Conservation (phyloP, 2,329 filamentous ascomycete species). For the Metarhizium sp. region DNA sequence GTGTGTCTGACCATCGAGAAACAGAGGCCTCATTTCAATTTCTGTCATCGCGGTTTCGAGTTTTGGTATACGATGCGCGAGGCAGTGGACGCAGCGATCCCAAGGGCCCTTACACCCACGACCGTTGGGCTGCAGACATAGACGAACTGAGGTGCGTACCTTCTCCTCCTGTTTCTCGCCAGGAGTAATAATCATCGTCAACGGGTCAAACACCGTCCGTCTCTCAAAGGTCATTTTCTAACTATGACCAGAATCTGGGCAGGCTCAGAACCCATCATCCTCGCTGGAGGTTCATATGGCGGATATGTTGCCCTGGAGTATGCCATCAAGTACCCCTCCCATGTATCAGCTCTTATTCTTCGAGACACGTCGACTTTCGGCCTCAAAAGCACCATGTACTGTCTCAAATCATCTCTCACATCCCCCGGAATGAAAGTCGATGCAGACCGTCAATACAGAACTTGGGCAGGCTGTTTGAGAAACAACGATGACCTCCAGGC, state of each 20-base stretch:
- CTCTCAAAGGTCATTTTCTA: neutral
- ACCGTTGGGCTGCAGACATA: constrained; percentile 14
- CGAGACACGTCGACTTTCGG: constrained; percentile 14
- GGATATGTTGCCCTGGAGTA: constrained; percentile 14
- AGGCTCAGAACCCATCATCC: constrained; percentile 11
- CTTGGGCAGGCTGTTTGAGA: constrained; percentile 11
- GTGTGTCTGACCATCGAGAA: constrained; percentile 14
- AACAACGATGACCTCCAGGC: constrained; percentile 11
- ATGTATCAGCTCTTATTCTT: constrained; percentile 13
- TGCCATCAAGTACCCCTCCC: constrained; percentile 11
- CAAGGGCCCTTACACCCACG: constrained; percentile 14
- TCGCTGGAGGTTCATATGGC: constrained; percentile 16
- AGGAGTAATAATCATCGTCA: too few relatives aligned
- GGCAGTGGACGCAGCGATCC: constrained; percentile 15
- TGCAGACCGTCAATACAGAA: constrained; percentile 10
- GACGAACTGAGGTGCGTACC: constrained; percentile 14
- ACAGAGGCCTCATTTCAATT: constrained; percentile 11
- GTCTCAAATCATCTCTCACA: constrained; percentile 8
- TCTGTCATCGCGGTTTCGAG: constrained; percentile 10
- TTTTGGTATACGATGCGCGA: constrained; percentile 15
- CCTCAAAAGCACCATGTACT: constrained; percentile 5
- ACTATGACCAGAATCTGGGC: constrained; percentile 10
- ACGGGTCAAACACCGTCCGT: neutral
- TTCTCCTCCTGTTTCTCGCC: neutral
- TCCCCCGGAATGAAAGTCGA: constrained; percentile 10